A percentile compares a stretch with the other conserved stretches of the same genome.
Conservation (phyloP, 129 eudicot species). For the Chrysanthemum seticuspe region DNA sequence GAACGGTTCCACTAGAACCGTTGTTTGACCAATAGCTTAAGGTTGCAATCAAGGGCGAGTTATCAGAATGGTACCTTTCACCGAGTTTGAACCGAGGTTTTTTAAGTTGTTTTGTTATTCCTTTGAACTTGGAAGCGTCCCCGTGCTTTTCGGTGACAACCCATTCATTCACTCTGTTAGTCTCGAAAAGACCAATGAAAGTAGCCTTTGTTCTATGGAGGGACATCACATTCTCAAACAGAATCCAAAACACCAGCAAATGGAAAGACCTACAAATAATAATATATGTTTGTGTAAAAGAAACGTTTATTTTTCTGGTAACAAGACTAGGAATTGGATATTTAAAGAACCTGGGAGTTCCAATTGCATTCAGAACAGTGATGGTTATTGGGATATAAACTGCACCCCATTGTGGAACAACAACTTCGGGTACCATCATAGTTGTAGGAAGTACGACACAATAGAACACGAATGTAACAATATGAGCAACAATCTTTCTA, state of each 20-base stretch:
- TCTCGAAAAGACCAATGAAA: conserved; percentile 14
- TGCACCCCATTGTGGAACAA: conserved; percentile 33
- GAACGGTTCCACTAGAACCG: background rate
- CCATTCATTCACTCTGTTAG: conserved; percentile 13
- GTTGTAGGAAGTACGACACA: conserved; percentile 36
- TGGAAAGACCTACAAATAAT: conserved; percentile 9
- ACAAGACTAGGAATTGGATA: too few relatives aligned
- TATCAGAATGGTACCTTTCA: conserved; percentile 5
- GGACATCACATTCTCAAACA: conserved; percentile 16
- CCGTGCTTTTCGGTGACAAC: conserved; percentile 17
- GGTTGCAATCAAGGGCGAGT: background rate
- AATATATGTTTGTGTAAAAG: background rate
- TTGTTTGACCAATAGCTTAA: background rate
- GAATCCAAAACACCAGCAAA: conserved; percentile 21
- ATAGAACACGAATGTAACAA: conserved; percentile 38
- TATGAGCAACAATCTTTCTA: conserved; percentile 40
- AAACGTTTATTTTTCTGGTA: background rate
- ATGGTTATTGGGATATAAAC: conserved; percentile 35
- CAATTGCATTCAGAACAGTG: conserved; percentile 27
- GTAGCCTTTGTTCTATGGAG: conserved; percentile 15
- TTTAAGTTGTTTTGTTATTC: background rate
- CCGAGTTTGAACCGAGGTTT: conserved; percentile 12
- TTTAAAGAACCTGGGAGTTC: conserved; percentile 26
- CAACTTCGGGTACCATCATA: conserved; percentile 35
- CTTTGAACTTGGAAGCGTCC: conserved; percentile 1